A percentile compares a stretch with the other conserved stretches of the same genome.
phyloP scores from a whole-genome alignment of 192 early-diverging fungal species.

The Cladochytrium replicatum region DNA sequence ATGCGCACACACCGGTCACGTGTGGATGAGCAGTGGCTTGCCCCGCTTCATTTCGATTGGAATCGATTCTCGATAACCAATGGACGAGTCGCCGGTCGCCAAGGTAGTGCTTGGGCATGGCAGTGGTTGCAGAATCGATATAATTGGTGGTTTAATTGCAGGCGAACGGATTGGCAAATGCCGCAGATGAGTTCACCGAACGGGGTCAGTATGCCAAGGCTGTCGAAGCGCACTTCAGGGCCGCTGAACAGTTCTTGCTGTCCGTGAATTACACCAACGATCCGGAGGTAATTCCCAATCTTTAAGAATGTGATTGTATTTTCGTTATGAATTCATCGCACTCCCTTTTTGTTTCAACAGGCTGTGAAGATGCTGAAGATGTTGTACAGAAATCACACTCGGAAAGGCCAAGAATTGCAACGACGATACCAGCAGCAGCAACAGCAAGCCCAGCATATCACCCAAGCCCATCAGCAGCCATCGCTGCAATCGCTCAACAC shows the following conservation, averaged over 20 bases:
- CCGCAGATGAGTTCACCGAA: constrained; percentile 53
- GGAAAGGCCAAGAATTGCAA: constrained; percentile 55
- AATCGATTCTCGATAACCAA: too few relatives aligned
- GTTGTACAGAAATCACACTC: constrained; percentile 55
- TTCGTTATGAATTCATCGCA: neutral
- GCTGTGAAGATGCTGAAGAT: constrained; percentile 55
- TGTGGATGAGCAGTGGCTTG: too few relatives aligned
- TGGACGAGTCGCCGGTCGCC: too few relatives aligned
- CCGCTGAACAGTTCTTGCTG: constrained; percentile 56
- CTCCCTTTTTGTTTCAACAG: constrained; percentile 13
- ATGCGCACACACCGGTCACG: too few relatives aligned
- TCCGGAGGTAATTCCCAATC: constrained; percentile 29
- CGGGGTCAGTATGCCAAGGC: constrained; percentile 47
- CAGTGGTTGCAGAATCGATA: too few relatives aligned
- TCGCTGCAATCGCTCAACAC: constrained; percentile 3
- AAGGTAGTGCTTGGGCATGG: too few relatives aligned
- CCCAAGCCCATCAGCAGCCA: neutral
- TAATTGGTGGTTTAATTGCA: constrained; percentile 15
- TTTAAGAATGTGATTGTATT: neutral
- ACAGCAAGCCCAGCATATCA: constrained; percentile 6
- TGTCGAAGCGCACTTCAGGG: constrained; percentile 51
- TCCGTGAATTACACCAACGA: constrained; percentile 48
- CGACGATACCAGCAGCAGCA: constrained; percentile 31
- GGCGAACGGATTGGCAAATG: constrained; percentile 55
- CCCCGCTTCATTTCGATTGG: too few relatives aligned